phyloP scores from a whole-genome alignment of 331 rosid genomes.

The Cydonia oblonga region DNA sequence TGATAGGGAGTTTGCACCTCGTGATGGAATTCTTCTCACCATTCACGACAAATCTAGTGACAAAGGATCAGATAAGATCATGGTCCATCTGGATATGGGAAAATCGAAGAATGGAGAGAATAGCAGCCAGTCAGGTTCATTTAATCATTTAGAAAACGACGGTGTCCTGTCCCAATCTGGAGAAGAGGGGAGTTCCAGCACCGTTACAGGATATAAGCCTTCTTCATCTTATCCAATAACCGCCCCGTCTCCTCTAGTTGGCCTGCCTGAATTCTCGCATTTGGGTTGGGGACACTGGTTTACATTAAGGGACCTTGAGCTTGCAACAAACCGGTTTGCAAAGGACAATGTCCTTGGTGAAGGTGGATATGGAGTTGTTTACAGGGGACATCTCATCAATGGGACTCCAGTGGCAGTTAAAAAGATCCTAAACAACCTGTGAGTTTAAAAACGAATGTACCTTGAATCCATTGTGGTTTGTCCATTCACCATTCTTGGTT shows the following conservation, averaged over 20 bases:
- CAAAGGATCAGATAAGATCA: constrained; percentile 62
- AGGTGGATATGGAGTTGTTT: constrained; percentile 93
- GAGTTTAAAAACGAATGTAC: constrained; percentile 27
- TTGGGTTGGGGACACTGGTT: constrained; percentile 98
- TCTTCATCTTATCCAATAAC: constrained; percentile 59
- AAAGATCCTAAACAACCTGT: constrained; percentile 82
- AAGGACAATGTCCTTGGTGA: constrained; percentile 76
- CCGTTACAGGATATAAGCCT: constrained; percentile 35
- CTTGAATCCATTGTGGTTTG: constrained; percentile 1
- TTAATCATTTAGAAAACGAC: constrained; percentile 53
- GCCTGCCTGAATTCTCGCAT: constrained; percentile 86
- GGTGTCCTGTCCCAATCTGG: constrained; percentile 57
- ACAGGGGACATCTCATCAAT: constrained; percentile 67
- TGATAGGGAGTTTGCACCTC: constrained; percentile 52
- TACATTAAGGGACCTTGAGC: constrained; percentile 84
- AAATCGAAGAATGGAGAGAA: constrained; percentile 50
- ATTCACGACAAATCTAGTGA: constrained; percentile 79
- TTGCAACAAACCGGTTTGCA: constrained; percentile 69
- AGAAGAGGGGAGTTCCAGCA: constrained; percentile 73
- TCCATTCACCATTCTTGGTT: constrained; percentile 6
- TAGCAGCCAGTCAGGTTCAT: constrained; percentile 59
- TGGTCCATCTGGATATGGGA: constrained; percentile 72
- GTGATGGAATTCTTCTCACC: constrained; percentile 69
- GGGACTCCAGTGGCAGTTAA: constrained; percentile 89
- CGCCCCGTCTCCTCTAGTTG: constrained; percentile 69